Evolutionary conservation across 2,329 filamentous ascomycete genomes (phyloP).

Genomic region (Simplicillium sp.): DNA sequence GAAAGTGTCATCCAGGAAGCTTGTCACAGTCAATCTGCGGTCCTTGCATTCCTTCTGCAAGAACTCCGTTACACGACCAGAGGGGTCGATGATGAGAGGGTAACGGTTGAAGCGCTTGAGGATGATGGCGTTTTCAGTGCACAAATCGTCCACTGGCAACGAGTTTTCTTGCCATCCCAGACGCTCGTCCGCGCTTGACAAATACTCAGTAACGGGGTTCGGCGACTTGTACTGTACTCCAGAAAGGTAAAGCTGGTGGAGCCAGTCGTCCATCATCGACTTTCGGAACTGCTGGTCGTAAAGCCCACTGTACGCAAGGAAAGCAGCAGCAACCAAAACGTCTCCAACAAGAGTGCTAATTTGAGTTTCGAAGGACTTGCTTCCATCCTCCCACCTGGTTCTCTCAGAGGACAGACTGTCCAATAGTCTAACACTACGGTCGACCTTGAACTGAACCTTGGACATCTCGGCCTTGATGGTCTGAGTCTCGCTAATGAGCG

Average conservation of each 20-base stretch:
- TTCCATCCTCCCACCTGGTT: constrained; percentile 90
- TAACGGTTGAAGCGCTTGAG: constrained; percentile 97
- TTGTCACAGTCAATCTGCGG: constrained; percentile 87
- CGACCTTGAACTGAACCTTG: constrained; percentile 94
- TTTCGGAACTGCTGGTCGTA: constrained; percentile 98
- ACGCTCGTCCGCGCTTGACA: constrained; percentile 92
- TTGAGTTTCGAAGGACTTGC: constrained; percentile 96
- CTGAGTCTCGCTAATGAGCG: constrained; percentile 92
- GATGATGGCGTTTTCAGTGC: constrained; percentile 97
- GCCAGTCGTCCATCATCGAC: constrained; percentile 95
- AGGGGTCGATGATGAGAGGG: constrained; percentile 95
- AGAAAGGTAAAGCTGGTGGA: constrained; percentile 86
- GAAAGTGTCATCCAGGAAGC: constrained; percentile 95
- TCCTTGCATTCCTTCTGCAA: constrained; percentile 91
- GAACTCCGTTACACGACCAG: constrained; percentile 89
- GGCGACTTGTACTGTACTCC: constrained; percentile 87
- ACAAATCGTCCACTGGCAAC: constrained; percentile 90
- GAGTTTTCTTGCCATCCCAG: constrained; percentile 91
- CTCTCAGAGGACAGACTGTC: constrained; percentile 93
- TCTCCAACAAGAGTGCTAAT: constrained; percentile 95
- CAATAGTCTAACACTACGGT: constrained; percentile 86
- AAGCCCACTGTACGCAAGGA: constrained; percentile 91
- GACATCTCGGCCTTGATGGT: constrained; percentile 97
- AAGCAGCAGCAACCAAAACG: constrained; percentile 90
- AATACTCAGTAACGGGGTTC: constrained; percentile 90